Base-by-base conservation (phyloP, 768 basidiomycete species). In the Nidularia pulvinata region DNA sequence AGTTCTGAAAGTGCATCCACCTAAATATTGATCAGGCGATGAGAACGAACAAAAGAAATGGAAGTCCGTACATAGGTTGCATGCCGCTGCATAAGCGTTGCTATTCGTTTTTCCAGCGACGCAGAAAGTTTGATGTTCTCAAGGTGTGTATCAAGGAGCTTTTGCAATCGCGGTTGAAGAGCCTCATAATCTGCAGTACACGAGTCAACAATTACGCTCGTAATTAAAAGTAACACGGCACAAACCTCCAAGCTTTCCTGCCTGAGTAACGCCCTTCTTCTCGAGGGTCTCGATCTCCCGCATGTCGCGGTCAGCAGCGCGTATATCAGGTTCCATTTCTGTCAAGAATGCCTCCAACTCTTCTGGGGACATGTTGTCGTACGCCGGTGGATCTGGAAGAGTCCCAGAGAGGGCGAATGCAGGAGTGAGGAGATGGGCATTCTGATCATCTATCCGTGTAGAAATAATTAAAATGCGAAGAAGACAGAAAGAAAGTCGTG, bases 281-380 rank as follows among this genome's bases (percentile, higher is more conserved):
- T 89, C 85, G 46, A 93, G 68, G 11, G 75, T 67, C 53, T 86
- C 85, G 33, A 94, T 89, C 63, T 93, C 91, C 36, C 80, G 81
- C 78, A 93, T 82, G 59, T 92, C 90, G 6, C 88, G 81, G 59
- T 93, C 92, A 7, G 90, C 91, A 33, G 84, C 81, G 33, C 91
- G 89, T 49, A 93, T 84, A 49, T 94, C 92, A 4, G 84, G 81
- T 58, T 93, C 92, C 85, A 93, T 89, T 61, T 94, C 91, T 0
- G 78, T 68, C 7, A 93, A 68, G 52, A 89, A 76, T 0, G 86
- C 85, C 39, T 89, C 87, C 6, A 93, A 71, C 59, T 89, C 89
- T 53, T 80, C 80, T 0, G 82, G 62, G 0, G 86, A 77, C 84
- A 93, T 85, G 36, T 77, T 77, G 50, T 82, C 82, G 53, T 50